phyloP scores from a whole-genome alignment of 108 stramenopile genomes.

The Conticribra guillardii region DNA sequence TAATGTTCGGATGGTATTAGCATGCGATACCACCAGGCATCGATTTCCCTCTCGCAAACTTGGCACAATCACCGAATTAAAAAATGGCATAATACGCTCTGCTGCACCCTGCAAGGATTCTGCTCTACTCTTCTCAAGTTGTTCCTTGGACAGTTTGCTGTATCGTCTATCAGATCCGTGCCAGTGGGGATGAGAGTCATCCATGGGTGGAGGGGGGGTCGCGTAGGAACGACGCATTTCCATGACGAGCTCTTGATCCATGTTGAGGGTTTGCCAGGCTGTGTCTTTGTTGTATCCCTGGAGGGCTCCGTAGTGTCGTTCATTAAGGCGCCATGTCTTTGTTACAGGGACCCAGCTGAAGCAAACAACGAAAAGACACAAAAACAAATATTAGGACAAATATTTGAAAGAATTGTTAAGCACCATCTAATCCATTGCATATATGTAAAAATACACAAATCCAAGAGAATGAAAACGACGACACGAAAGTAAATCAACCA shows the following conservation, averaged over 20 bases:
- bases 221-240: slow-evolving; percentile 80
- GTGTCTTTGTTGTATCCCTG: slow-evolving; percentile 89
- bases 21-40: slow-evolving; percentile 83
- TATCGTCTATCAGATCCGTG: slow-evolving; percentile 85
- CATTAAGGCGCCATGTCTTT: slow-evolving; percentile 86
- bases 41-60: slow-evolving; percentile 72
- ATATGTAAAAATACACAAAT: too few species aligned
- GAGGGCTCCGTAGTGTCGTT: slow-evolving; percentile 86
- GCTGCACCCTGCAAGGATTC: slow-evolving; percentile 81
- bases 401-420: too few species aligned
- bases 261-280: slow-evolving; percentile 66
- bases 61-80: slow-evolving; percentile 75
- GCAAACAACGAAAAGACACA: neutral
- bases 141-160: slow-evolving; percentile 58
- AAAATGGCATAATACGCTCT: slow-evolving; percentile 84
- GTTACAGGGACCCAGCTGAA: slow-evolving; percentile 77
- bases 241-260: slow-evolving; percentile 87
- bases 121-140: slow-evolving; percentile 63
- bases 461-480: neutral
- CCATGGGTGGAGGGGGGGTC: slow-evolving; percentile 76
- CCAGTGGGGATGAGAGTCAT: slow-evolving; percentile 88
- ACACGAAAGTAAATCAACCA: neutral
- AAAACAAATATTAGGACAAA: too few species aligned
- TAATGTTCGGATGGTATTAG: slow-evolving; percentile 85
- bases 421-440: too few species aligned